Evolutionary conservation across 2,329 filamentous ascomycete species (phyloP), one percentile per base, ranked within the genome.

Genomic region (Fusarium sp.): DNA sequence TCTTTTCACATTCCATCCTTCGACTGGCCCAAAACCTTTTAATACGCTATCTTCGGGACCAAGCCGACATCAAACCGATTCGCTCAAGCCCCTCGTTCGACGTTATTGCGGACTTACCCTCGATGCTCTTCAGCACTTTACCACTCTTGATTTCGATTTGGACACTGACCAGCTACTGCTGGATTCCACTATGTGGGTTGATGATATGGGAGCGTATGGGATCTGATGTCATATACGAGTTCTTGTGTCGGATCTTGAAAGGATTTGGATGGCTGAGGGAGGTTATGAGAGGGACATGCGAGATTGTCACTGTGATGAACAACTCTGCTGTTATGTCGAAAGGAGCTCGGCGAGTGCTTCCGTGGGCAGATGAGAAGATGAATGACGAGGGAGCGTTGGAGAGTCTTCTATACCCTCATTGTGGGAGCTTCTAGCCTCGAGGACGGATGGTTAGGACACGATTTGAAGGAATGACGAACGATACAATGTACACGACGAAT

Each of bases 141-240:
- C 69, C 69, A 15, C 34, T 72, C 10, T 22, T 67, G 16, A 20
- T 72, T 20, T 65, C 69, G 9, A 55, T 72, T 22, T 72, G 69
- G 69, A 13, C 27, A 16, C 48, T 72, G 41, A 72, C 69, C 11
- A 69, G 55, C 20, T 67, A 72, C n/a, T 72, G 59, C 27, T 70
- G 69, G 62, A 67, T 69, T 18, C 64, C 69, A 20, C 63, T 72
- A 12, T 64, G 64, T 16, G 65, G 57, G 15, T 29, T 72, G 25
- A 67, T 70, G 62, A 46, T 72, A 34, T 72, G 65, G 69, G 69
- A 71, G 18, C 69, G 65, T 44, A 52, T 43, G 8, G 69, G 69
- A 16, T 62, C 69, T 44, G 48, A 62, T 54, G 60, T 72, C 22
- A 65, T 58, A 13, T 64, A 72, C 25, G 32, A 54, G 30, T 27